These are phyloP conservation scores for Closterium sp. DNA, from an alignment of 139 green algal species.

Conservation along the genomic window DNA sequence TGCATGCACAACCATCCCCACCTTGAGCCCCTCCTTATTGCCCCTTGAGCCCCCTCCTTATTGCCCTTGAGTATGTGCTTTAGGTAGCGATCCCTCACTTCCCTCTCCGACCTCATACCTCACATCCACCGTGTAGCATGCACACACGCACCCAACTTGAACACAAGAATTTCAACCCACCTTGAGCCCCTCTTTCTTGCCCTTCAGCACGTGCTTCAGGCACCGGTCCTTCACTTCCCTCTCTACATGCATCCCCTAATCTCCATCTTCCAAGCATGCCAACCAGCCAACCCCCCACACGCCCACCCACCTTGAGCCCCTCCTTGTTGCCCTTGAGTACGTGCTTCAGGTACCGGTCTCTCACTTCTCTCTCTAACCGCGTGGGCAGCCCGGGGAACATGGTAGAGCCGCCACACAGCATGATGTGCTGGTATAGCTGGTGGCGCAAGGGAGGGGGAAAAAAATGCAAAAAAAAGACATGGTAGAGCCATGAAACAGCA, in stretches of 20 bases:
- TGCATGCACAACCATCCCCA: background rate
- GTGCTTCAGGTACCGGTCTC: conserved; percentile 28
- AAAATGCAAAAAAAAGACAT: background rate
- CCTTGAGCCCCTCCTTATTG: too few relatives aligned
- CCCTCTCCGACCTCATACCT: too few relatives aligned
- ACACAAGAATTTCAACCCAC: background rate
- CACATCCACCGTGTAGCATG: too few relatives aligned
- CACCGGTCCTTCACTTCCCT: conserved; percentile 61
- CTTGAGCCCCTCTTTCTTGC: conserved; percentile 40
- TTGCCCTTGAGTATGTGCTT: too few relatives aligned
- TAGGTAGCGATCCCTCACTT: too few relatives aligned
- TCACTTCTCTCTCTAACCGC: conserved; percentile 69
- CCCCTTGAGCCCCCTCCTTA: too few relatives aligned
- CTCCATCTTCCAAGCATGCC: too few relatives aligned
- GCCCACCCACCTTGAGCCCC: conserved; percentile 10
- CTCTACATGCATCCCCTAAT: too few relatives aligned
- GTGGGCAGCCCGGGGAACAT: conserved; percentile 74
- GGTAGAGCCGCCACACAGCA: conserved; percentile 72
- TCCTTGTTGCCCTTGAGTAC: conserved; percentile 46
- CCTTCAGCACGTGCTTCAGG: conserved; percentile 30
- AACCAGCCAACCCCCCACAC: too few relatives aligned
- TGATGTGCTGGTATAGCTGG: conserved; percentile 73
- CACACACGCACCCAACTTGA: conserved; percentile 35
- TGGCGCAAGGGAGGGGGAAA: background rate
- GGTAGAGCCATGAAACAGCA: too few relatives aligned